Percentiles rank a stretch among this genome's conserved stretches.
These are phyloP conservation scores for Penicillium sp. DNA, from an alignment of 2,329 filamentous ascomycete species.

Conservation along the genomic window DNA sequence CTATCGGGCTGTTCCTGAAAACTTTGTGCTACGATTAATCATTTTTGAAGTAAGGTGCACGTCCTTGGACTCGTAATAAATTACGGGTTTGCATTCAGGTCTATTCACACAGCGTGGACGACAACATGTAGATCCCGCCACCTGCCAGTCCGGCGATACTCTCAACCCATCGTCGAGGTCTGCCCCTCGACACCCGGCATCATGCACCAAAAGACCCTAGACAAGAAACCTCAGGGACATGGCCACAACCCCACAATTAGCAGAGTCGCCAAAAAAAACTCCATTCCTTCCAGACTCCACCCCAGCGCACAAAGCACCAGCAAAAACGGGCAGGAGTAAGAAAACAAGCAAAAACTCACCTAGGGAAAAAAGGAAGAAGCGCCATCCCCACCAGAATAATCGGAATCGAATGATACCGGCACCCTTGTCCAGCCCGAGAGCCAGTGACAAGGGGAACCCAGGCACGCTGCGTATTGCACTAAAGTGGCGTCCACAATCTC, in stretches of 20 bases:
- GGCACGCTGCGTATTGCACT: constrained; percentile 94
- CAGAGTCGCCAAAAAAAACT: constrained; percentile 29
- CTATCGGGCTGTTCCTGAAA: constrained; percentile 8
- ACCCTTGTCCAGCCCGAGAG: constrained; percentile 26
- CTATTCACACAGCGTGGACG: too few relatives aligned
- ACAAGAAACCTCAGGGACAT: constrained; percentile 9
- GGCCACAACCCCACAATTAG: constrained; percentile 36
- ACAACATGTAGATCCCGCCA: background rate
- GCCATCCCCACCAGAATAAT: constrained; percentile 83
- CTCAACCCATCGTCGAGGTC: too few relatives aligned
- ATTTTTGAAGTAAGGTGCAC: too few relatives aligned
- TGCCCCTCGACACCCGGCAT: background rate
- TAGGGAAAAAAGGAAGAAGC: constrained; percentile 56
- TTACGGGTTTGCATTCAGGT: too few relatives aligned
- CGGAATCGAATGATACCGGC: constrained; percentile 79
- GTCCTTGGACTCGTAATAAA: too few relatives aligned
- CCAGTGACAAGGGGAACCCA: constrained; percentile 38
- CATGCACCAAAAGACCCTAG: constrained; percentile 11
- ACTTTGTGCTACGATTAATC: background rate
- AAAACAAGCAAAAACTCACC: constrained; percentile 45
- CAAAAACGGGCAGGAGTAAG: constrained; percentile 1
- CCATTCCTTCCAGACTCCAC: constrained; percentile 21
- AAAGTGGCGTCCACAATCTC: constrained; percentile 88
- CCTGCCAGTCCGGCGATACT: too few relatives aligned
- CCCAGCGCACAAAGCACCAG: constrained; percentile 11